Evolutionary conservation across 768 basidiomycete species (phyloP).

Genomic region (Boletus bicolor): DNA sequence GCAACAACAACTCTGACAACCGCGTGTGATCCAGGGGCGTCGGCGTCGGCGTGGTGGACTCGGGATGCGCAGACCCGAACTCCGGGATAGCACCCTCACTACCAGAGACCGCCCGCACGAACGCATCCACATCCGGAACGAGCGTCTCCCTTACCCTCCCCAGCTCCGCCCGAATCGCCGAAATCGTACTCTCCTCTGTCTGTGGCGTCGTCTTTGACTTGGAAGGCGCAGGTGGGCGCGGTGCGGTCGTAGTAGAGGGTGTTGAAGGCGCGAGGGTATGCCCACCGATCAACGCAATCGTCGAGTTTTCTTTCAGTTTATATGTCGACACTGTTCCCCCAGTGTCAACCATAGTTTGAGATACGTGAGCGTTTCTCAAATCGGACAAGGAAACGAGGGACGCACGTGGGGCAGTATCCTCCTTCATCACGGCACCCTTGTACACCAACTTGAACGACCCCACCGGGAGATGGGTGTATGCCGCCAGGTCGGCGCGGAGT

Average conservation of each 20-base stretch:
- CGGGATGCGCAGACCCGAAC: not conserved
- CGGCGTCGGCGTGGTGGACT: not conserved
- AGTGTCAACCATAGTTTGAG: not conserved
- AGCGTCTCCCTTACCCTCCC: conserved; percentile 51
- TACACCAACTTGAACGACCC: conserved; percentile 83
- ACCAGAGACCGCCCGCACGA: conserved; percentile 36
- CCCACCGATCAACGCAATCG: conserved; percentile 66
- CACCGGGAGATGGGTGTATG: conserved; percentile 68
- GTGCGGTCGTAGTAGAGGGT: not conserved
- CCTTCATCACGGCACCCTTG: conserved; percentile 88
- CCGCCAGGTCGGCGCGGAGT: conserved; percentile 61
- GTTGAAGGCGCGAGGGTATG: conserved; percentile 23
- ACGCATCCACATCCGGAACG: conserved; percentile 53
- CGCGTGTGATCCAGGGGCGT: conserved; percentile 45
- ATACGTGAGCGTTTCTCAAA: not conserved
- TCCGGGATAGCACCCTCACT: not conserved
- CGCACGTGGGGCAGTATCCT: conserved; percentile 64
- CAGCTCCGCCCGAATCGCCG: conserved; percentile 39
- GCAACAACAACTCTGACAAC: conserved; percentile 79
- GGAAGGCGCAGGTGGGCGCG: not conserved
- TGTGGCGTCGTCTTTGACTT: conserved; percentile 13
- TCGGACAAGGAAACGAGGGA: conserved; percentile 24
- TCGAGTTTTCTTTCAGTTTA: conserved; percentile 63
- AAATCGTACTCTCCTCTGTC: conserved; percentile 40
- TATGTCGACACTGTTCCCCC: conserved; percentile 63